Evolutionary conservation across 768 basidiomycete genomes (phyloP), one percentile per base, ranked within the genome.

Genomic region (Mycena galopus): DNA sequence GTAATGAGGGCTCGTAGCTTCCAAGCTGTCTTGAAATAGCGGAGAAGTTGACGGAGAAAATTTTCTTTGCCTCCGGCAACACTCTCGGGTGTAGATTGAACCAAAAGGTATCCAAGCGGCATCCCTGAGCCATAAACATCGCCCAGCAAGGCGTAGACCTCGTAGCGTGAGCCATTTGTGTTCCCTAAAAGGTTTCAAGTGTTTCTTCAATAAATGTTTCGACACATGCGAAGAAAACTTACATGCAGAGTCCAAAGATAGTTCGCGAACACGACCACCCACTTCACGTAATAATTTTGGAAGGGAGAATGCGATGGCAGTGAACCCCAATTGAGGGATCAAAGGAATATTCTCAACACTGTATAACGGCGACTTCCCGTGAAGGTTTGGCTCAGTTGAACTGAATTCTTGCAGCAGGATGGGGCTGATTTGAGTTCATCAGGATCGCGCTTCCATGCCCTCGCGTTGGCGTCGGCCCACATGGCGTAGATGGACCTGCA

Each of bases 41-140:
- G 4, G 0, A 85, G 72, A 17, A 84, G 73, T 10, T 74, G 55
- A 21, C 35, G 47, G 1, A 85, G 71, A 17, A 77, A 76, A 0
- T 59, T 42, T 67, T 84, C 74, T 60, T 82, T 83, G 12, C 37
- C 37, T 9, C 37, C 37, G 12, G 59, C 23, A 25, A 5, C 77
- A 0, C 53, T 8, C 27, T 66, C 65, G 2, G 65, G 67, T 4
- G 76, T 35, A 2, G 77, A 75, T 32, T 75, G 64, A 51, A 81
- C 37, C 11, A 81, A 69, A 23, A 82, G 65, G 66, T 75, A 82
- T 19, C 79, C 82, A 0, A 84, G 57, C n/a, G 83, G 83, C 23
- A 79, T 75, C 0, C 79, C 82, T 2, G 78, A 82, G 2, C 81
- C 81, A 60, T 78, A 74, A 1, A 81, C 74, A 37, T 84, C 81